A percentile compares a stretch with the other conserved stretches of the same genome.
These are phyloP conservation scores for Trypanosoma boissoni DNA, from an alignment of 208 protist genomes.

Conservation along the genomic window DNA sequence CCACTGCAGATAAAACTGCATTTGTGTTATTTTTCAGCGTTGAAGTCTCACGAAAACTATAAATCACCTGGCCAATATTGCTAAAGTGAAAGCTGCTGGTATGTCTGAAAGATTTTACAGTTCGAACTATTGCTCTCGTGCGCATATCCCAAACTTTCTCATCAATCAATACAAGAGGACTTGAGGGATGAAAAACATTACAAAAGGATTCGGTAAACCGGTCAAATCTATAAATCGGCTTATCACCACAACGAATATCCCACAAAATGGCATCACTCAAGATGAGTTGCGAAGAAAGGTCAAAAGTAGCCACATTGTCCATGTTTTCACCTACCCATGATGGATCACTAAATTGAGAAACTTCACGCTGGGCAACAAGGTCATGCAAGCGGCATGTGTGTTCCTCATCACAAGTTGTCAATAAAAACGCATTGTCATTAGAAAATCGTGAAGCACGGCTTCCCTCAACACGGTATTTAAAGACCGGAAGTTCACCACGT, in stretches of 20 bases:
- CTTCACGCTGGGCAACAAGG: constrained; percentile 42
- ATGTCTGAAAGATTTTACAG: constrained; percentile 65
- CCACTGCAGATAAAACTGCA: constrained; percentile 71
- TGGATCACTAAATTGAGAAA: constrained; percentile 63
- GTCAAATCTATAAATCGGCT: constrained; percentile 82
- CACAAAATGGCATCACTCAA: constrained; percentile 85
- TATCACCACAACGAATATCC: constrained; percentile 69
- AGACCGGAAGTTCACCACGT: constrained; percentile 54
- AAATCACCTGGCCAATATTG: constrained; percentile 48
- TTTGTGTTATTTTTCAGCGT: constrained; percentile 27
- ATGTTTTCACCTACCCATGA: constrained; percentile 70
- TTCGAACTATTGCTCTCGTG: constrained; percentile 66
- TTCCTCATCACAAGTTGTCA: constrained; percentile 62
- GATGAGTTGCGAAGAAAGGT: constrained; percentile 65
- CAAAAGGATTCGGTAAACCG: constrained; percentile 81
- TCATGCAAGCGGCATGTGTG: constrained; percentile 70
- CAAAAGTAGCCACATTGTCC: constrained; percentile 77
- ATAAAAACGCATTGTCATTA: constrained; percentile 46
- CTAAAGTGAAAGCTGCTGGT: constrained; percentile 72
- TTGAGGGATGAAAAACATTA: constrained; percentile 73
- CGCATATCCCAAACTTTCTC: constrained; percentile 88
- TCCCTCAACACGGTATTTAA: constrained; percentile 42
- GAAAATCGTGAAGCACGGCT: constrained; percentile 69
- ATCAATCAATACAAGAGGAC: constrained; percentile 77
- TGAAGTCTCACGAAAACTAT: constrained; percentile 73